Percentiles rank a stretch among this genome's conserved stretches.
Evolutionary conservation across 2,329 filamentous ascomycete genomes (phyloP).

Genomic region (Ustilaginoidea virens): DNA sequence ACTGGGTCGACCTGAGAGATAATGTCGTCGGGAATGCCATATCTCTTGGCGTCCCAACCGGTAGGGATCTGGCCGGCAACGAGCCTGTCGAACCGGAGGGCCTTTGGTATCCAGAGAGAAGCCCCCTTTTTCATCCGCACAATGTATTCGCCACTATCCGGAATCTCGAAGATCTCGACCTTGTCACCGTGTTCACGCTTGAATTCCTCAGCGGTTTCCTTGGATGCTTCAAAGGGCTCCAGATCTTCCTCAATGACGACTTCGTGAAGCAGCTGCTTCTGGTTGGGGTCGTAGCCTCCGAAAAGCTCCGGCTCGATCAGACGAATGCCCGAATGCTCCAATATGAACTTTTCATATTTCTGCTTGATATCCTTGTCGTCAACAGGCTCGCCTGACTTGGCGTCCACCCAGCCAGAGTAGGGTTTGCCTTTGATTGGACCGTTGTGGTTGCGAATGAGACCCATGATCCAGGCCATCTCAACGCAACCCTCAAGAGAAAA

Average conservation of each 20-base stretch:
- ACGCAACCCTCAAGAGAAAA: slow-evolving; percentile 97
- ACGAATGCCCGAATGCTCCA: slow-evolving; percentile 94
- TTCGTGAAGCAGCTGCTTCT: slow-evolving; percentile 97
- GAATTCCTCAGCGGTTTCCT: slow-evolving; percentile 96
- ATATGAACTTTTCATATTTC: slow-evolving; percentile 93
- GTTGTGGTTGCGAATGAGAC: slow-evolving; percentile 97
- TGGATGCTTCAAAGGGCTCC: slow-evolving; percentile 91
- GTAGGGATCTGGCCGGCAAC: slow-evolving; percentile 95
- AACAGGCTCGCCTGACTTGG: slow-evolving; percentile 85
- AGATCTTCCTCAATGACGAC: slow-evolving; percentile 95
- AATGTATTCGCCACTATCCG: slow-evolving; percentile 84
- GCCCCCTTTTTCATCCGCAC: slow-evolving; percentile 94
- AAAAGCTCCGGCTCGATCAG: slow-evolving; percentile 96
- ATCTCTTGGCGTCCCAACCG: slow-evolving; percentile 91
- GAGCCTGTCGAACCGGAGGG: slow-evolving; percentile 88
- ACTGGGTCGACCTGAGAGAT: slow-evolving; percentile 95
- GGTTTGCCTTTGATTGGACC: slow-evolving; percentile 89
- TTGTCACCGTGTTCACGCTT: slow-evolving; percentile 94
- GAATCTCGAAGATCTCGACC: slow-evolving; percentile 91
- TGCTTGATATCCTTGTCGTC: slow-evolving; percentile 96
- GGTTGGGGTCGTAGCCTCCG: slow-evolving; percentile 90
- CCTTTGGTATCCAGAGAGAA: slow-evolving; percentile 89
- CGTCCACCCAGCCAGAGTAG: slow-evolving; percentile 93
- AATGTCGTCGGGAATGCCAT: slow-evolving; percentile 94
- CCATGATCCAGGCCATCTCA: slow-evolving; percentile 99